A percentile compares a stretch with the other conserved stretches of the same genome.
phyloP scores from a whole-genome alignment of 1,284 basidiomycete species.

The Melanopsichium pennsylvanicum region DNA sequence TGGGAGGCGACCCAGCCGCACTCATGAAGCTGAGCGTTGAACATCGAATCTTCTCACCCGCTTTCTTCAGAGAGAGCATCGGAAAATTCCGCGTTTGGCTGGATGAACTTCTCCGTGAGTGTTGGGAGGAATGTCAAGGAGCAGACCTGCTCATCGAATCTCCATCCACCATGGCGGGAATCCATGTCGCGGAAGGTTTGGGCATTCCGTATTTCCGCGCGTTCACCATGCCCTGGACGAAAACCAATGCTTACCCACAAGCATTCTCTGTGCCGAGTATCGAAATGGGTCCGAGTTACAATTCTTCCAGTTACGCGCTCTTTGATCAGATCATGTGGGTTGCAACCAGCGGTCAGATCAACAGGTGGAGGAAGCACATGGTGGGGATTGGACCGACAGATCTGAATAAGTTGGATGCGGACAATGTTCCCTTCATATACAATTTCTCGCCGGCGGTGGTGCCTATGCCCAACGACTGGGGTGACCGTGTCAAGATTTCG shows the following conservation, averaged over 20 bases:
- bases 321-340: slow-evolving; percentile 61
- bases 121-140: slow-evolving; percentile 51
- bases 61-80: slow-evolving; percentile 52
- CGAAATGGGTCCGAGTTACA: slow-evolving; percentile 53
- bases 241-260: slow-evolving; percentile 56
- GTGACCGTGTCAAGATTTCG: slow-evolving; percentile 49
- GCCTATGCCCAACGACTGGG: slow-evolving; percentile 59
- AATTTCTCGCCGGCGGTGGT: slow-evolving; percentile 61
- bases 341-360: slow-evolving; percentile 57
- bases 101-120: slow-evolving; percentile 54
- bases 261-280: slow-evolving; percentile 55
- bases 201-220: slow-evolving; percentile 59
- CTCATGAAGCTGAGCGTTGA: slow-evolving; percentile 60
- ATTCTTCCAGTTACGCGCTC: slow-evolving; percentile 49
- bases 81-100: slow-evolving; percentile 60
- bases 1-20: slow-evolving; percentile 56
- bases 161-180: slow-evolving; percentile 59
- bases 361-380: slow-evolving; percentile 58
- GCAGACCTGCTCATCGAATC: slow-evolving; percentile 61
- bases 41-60: slow-evolving; percentile 47
- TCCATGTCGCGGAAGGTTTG: slow-evolving; percentile 60
- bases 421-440: slow-evolving; percentile 59
- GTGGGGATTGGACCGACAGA: slow-evolving; percentile 48
- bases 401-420: slow-evolving; percentile 39
- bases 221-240: slow-evolving; percentile 63